Base-by-base conservation (phyloP, 2,329 filamentous ascomycete genomes). In the Fusarium mexicanum region DNA sequence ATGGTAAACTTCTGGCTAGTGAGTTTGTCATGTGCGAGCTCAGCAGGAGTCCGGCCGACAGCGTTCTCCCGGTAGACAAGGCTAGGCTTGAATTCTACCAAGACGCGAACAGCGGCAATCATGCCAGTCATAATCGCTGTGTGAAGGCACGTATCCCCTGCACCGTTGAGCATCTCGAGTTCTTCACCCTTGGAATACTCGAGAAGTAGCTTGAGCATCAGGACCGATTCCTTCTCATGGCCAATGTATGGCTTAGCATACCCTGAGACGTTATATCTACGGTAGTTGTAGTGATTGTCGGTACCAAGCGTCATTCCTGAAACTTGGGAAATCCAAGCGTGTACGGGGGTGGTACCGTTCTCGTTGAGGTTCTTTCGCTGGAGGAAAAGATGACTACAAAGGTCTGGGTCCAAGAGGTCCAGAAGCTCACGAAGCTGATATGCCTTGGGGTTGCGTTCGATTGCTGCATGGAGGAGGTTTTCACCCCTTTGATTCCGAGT, bases 51-150 rank as follows among this genome's bases (percentile, higher is more conserved):
- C 22, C 89, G 87, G 4, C 94, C 94, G 0, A 93, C 93, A 0
- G 93, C 90, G 74, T 95, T 95, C 80, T 96, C 94, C 29, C 91
- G 88, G 74, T 89, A 87, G 1, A 94, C 83, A 4, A 95, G 84
- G 33, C 86, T 85, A 0, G 91, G 89, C 24, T 88, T 85, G 73
- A 84, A 84, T 16, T 88, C 83, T 17, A 95, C 81, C 7, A 93
- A 76, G 6, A 84, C 77, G 20, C 84, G 81, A 44, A 84, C 76
- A 3, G 87, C 74, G 41, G 77, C 78, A 13, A 84, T 73, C 41
- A 82, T 73, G 18, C 81, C 76, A 13, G 81, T 79, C 62, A 82
- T 79, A 26, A 91, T 85, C 17, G 88, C 85, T 1, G 85, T 87
- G 76, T 94, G 92, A 1, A 94, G 84, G 12, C 88, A 86, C 1